phyloP scores from a whole-genome alignment of 345 rosid species.

The Dimocarpus longan region DNA sequence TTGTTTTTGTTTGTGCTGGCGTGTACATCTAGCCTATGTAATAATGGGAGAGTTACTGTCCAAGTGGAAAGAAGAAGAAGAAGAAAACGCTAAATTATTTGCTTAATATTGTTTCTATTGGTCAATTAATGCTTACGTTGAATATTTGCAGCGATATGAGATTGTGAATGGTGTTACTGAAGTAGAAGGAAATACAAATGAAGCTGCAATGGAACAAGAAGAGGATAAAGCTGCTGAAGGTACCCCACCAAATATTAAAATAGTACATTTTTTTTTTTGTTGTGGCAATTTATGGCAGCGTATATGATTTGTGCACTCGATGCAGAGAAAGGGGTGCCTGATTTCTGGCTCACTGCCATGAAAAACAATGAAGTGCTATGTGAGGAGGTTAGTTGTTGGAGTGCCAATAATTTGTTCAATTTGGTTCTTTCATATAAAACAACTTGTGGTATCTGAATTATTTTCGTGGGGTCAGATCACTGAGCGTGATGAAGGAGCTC shows the following conservation, averaged over 20 bases:
- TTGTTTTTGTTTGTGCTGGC: not conserved
- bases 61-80: not conserved
- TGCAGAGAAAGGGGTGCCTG: constrained; percentile 95
- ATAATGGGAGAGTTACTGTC: not conserved
- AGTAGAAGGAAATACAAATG: constrained; percentile 56
- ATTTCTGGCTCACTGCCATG: constrained; percentile 92
- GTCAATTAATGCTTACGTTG: not conserved
- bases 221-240: constrained; percentile 68
- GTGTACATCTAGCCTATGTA: not conserved
- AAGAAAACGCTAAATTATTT: not conserved
- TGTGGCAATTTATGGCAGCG: constrained; percentile 7
- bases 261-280: not conserved
- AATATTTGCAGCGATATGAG: constrained; percentile 66
- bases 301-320: constrained; percentile 17
- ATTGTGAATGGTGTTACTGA: constrained; percentile 83
- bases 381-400: constrained; percentile 64
- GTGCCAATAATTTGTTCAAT: not conserved
- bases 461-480: constrained; percentile 50
- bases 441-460: not conserved
- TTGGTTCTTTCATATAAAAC: not conserved
- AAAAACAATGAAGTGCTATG: constrained; percentile 89
- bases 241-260: constrained; percentile 18
- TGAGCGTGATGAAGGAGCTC: constrained; percentile 94
- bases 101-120: not conserved
- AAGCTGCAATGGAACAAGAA: constrained; percentile 51